These are phyloP conservation scores for Hysterangium stoloniferum DNA, from an alignment of 768 basidiomycete genomes.

Conservation along the genomic window DNA sequence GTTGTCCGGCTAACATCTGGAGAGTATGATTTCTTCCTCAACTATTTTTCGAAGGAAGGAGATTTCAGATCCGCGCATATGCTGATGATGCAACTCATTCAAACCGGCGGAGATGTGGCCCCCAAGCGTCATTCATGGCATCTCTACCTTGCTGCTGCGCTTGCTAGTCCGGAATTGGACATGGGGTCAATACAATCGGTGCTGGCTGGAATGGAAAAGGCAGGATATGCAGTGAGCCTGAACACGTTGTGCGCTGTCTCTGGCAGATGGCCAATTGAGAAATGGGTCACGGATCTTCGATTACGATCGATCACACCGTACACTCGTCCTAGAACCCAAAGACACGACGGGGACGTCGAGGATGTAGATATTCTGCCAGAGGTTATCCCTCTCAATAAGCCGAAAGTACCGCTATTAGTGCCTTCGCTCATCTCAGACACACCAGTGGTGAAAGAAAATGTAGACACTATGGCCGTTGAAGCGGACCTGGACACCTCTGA, in stretches of 20 bases:
- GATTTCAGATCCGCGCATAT: not conserved
- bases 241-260: not conserved
- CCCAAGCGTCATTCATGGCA: not conserved
- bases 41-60: not conserved
- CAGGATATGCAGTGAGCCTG: not conserved
- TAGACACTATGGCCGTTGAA: too few species aligned
- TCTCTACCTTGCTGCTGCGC: not conserved
- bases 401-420: too few species aligned
- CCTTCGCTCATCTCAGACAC: too few species aligned
- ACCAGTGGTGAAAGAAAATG: too few species aligned
- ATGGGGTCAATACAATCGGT: not conserved
- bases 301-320: too few species aligned
- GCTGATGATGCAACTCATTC: not conserved
- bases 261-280: not conserved
- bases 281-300: constrained; percentile 1
- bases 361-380: not conserved
- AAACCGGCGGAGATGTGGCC: not conserved
- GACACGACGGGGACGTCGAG: too few species aligned
- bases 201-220: not conserved
- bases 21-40: constrained; percentile 1
- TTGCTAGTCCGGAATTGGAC: not conserved
- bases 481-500: too few species aligned
- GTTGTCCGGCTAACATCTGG: not conserved
- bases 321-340: too few species aligned
- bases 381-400: too few species aligned